A percentile compares a stretch with the other conserved stretches of the same genome.
These are phyloP conservation scores for Myriosclerotinia curreyana DNA, from an alignment of 2,329 filamentous ascomycete genomes.

Conservation along the genomic window DNA sequence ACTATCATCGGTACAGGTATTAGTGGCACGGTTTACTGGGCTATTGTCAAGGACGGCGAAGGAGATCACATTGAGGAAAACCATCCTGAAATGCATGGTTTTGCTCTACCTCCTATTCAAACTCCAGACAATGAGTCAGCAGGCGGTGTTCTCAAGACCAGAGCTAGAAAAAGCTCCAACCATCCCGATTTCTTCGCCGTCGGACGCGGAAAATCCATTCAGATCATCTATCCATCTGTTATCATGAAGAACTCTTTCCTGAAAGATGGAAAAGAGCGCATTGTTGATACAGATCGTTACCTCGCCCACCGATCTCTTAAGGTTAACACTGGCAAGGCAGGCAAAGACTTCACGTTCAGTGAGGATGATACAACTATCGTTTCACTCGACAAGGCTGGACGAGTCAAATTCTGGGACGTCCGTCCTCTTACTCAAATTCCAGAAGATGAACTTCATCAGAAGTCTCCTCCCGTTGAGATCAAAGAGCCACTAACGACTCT, in stretches of 20 bases:
- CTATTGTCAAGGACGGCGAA: constrained; percentile 70
- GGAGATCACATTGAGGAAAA: constrained; percentile 77
- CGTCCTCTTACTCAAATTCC: constrained; percentile 62
- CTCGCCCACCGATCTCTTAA: constrained; percentile 83
- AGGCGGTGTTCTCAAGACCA: constrained; percentile 90
- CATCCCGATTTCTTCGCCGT: constrained; percentile 95
- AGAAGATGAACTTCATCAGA: constrained; percentile 25
- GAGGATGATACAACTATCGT: constrained; percentile 94
- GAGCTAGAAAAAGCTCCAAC: constrained; percentile 82
- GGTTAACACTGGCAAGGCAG: constrained; percentile 95
- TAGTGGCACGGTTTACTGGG: constrained; percentile 96
- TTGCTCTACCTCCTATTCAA: constrained; percentile 83
- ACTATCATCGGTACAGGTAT: constrained; percentile 89
- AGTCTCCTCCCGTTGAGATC: constrained; percentile 60
- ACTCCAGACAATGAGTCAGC: constrained; percentile 86
- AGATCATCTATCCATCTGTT: constrained; percentile 72
- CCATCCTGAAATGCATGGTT: constrained; percentile 78
- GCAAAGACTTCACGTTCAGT: constrained; percentile 97
- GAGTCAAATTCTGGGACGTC: constrained; percentile 98
- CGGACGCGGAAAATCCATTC: constrained; percentile 92
- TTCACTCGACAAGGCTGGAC: constrained; percentile 92
- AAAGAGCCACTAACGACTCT: constrained; percentile 84
- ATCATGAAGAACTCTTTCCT: constrained; percentile 62
- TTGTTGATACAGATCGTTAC: constrained; percentile 84
- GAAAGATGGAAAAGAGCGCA: constrained; percentile 60